phyloP scores from a whole-genome alignment of 2,329 filamentous ascomycete genomes.

The Colletotrichum kahawae region DNA sequence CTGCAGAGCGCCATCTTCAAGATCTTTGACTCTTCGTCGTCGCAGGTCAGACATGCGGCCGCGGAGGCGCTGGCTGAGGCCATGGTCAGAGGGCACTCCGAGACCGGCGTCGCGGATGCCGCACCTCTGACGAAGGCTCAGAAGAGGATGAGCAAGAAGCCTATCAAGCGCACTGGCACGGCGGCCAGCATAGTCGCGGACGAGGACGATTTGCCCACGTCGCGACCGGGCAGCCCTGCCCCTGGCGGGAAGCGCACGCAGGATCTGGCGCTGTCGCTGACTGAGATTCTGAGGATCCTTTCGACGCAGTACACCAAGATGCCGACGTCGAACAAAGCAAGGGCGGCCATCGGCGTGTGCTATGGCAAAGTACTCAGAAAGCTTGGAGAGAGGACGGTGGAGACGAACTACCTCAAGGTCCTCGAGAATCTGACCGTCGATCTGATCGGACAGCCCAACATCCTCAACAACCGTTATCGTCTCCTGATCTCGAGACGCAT shows the following conservation, averaged over 20 bases:
- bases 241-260: slow-evolving; percentile 72
- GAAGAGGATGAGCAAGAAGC: slow-evolving; percentile 72
- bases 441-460: slow-evolving; percentile 75
- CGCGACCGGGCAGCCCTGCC: slow-evolving; percentile 75
- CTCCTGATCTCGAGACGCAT: slow-evolving; percentile 85
- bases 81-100: slow-evolving; percentile 82
- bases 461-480: slow-evolving; percentile 86
- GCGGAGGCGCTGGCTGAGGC: slow-evolving; percentile 83
- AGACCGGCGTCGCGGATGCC: slow-evolving; percentile 49
- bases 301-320: slow-evolving; percentile 80
- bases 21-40: slow-evolving; percentile 77
- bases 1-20: slow-evolving; percentile 85
- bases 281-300: slow-evolving; percentile 79
- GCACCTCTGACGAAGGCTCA: slow-evolving; percentile 66
- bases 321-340: slow-evolving; percentile 78
- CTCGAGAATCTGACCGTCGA: slow-evolving; percentile 82
- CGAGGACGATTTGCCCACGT: slow-evolving; percentile 69
- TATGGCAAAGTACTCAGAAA: slow-evolving; percentile 82
- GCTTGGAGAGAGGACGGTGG: slow-evolving; percentile 82
- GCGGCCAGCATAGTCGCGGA: slow-evolving; percentile 68
- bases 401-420: slow-evolving; percentile 81
- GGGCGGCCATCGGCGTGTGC: slow-evolving; percentile 85
- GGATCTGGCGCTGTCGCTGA: slow-evolving; percentile 74
- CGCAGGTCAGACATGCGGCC: slow-evolving; percentile 81
- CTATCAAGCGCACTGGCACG: slow-evolving; percentile 62